Percentiles rank a stretch among this genome's conserved stretches.
Conservation (phyloP, 352 stramenopile species). For the Pythium guiyangense region DNA sequence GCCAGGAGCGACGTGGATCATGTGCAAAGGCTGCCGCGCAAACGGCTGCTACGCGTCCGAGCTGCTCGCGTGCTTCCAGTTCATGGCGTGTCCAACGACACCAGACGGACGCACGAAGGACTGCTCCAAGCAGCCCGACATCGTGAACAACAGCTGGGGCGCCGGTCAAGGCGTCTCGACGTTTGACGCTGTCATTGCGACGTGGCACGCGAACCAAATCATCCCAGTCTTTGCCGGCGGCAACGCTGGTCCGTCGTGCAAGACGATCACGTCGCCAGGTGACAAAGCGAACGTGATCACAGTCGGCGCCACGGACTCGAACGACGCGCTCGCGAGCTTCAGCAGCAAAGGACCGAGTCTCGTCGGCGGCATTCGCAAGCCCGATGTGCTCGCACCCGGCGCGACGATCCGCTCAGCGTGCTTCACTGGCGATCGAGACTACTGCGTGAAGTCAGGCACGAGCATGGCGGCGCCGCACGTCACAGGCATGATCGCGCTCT, state of each 20-base stretch:
- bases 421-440: conserved; percentile 35
- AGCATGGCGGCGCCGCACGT: conserved; percentile 70
- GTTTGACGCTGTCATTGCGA: conserved; percentile 39
- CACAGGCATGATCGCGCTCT: conserved; percentile 42
- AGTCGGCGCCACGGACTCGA: conserved; percentile 47
- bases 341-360: conserved; percentile 58
- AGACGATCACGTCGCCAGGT: conserved; percentile 42
- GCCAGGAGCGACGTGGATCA: too few relatives aligned
- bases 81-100: too few relatives aligned
- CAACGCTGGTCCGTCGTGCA: conserved; percentile 47
- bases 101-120: conserved; percentile 26
- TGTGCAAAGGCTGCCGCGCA: too few relatives aligned
- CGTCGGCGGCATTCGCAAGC: too few relatives aligned
- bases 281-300: conserved; percentile 53
- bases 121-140: conserved; percentile 42
- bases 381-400: too few relatives aligned
- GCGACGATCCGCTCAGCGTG: too few relatives aligned
- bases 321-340: conserved; percentile 33
- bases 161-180: conserved; percentile 35
- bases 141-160: conserved; percentile 76
- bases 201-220: conserved; percentile 43
- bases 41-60: too few relatives aligned
- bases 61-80: too few relatives aligned
- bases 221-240: conserved; percentile 54
- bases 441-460: conserved; percentile 57